Evolutionary conservation across 1,284 basidiomycete species (phyloP), one percentile per base, ranked within the genome.

Genomic region (Psilocybe mexicana): DNA sequence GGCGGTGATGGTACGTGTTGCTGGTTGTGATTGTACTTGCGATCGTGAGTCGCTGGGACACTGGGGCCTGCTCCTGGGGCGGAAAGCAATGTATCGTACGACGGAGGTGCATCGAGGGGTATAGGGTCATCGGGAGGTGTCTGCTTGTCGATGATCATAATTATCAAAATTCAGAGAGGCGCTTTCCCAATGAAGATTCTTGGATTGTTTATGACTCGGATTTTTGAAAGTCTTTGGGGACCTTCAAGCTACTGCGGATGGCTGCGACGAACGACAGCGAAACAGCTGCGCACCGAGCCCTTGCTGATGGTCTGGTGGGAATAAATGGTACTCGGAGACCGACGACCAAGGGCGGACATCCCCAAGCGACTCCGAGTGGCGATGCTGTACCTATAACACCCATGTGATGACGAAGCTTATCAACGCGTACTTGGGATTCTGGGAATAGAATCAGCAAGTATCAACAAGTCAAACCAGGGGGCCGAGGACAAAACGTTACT

Each of bases 71-170:
- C 30, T 8, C 30, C 30, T 8, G 30, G 8, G 30, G 30, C 50
- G 25, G 28, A 43, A 35, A 63, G 43, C 14, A 33, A 33, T 33
- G 63, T 60, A 28, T 67, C 65, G 42, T 68, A 68, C 0, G 67
- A 67, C 14, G 67, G 67, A 3, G 67, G 67, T 7, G 63, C 64
- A 45, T 68, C 67, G 3, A 42, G 8, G 0, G 67, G 65, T 1
- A 58, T 65, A 12, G 61, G 59, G 38, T 66, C 67, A 18, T 67
- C 62, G 0, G 65, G 65, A 8, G 65, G 54, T 42, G 65, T 59
- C n/a, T 56, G 62, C 46, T 68, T 68, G 46, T 67, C 67, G 51
- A 65, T 61, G 43, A 68, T 67, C 67, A 68, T 68, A 18, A 23
- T n/a, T 33, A n/a, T 6, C 28, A 25, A 12, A 18, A 18, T 18